These are phyloP conservation scores for Claviceps monticola DNA, from an alignment of 2,329 filamentous ascomycete species.

Conservation along the genomic window DNA sequence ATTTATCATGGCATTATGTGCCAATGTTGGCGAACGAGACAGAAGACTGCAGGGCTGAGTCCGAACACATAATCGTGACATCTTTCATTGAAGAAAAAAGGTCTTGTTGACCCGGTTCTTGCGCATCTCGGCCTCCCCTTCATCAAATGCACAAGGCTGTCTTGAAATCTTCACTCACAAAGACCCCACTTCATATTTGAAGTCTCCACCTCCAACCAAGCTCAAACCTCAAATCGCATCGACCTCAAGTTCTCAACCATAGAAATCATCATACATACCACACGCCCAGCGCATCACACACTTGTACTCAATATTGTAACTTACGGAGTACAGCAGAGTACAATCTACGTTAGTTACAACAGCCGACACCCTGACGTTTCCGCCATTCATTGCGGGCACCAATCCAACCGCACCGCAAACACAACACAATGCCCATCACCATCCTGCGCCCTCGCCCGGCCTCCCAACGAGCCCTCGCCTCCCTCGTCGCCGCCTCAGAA, in stretches of 20 bases:
- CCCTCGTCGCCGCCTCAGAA: slow-evolving; percentile 11
- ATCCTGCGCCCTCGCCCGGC: slow-evolving; percentile 28
- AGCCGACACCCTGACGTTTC: too few relatives aligned
- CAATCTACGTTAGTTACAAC: too few relatives aligned
- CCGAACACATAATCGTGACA: too few relatives aligned
- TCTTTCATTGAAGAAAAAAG: not conserved
- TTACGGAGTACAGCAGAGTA: too few relatives aligned
- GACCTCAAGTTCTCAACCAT: not conserved
- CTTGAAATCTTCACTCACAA: not conserved
- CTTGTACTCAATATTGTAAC: too few relatives aligned
- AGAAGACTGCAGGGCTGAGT: too few relatives aligned
- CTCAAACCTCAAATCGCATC: not conserved
- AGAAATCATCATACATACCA: not conserved
- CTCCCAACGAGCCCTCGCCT: slow-evolving; percentile 11
- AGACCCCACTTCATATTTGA: not conserved
- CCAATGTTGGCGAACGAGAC: too few relatives aligned
- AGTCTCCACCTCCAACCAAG: too few relatives aligned
- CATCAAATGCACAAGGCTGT: not conserved
- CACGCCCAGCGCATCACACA: not conserved
- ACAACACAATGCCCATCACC: slow-evolving; percentile 30
- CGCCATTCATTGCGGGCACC: too few relatives aligned
- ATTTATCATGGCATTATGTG: too few relatives aligned
- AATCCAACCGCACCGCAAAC: not conserved
- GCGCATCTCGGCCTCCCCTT: not conserved
- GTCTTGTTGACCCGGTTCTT: not conserved